Evolutionary conservation across 106 monocot genomes (phyloP).

Genomic region (Vanilla planifolia): DNA sequence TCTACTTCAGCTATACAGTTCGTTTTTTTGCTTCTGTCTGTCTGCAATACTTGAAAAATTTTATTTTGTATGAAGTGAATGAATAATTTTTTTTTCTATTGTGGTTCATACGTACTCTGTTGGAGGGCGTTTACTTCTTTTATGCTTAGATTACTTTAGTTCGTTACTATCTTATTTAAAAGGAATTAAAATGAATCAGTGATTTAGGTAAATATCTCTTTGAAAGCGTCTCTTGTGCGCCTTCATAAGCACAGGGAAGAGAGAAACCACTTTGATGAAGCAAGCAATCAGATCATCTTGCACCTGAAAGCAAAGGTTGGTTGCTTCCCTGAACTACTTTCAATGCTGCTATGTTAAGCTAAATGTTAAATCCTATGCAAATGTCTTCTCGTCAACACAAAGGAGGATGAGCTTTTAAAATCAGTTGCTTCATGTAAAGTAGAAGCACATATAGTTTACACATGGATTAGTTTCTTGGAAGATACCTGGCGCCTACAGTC

Average conservation of each 20-base stretch:
- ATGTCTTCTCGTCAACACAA: neutral
- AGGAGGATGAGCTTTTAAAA: slow-evolving; percentile 94
- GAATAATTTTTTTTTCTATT: no score
- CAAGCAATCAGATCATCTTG: slow-evolving; percentile 76
- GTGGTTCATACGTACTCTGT: no score
- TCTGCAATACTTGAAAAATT: no score
- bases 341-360: neutral
- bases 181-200: neutral
- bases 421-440: slow-evolving; percentile 79
- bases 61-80: no score
- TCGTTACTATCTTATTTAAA: neutral
- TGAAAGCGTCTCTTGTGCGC: slow-evolving; percentile 37
- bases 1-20: no score
- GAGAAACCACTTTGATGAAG: slow-evolving; percentile 88
- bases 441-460: slow-evolving; percentile 55
- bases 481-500: slow-evolving; percentile 81
- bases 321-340: neutral
- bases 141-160: no score
- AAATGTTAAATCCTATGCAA: slow-evolving; percentile 1
- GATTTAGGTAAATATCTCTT: slow-evolving; percentile 67
- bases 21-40: no score
- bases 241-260: slow-evolving; percentile 88
- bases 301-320: slow-evolving; percentile 90
- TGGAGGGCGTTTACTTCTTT: no score
- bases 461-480: slow-evolving; percentile 90